These are phyloP conservation scores for Penicillium janthinellum DNA, from an alignment of 2,329 filamentous ascomycete species.

Conservation along the genomic window DNA sequence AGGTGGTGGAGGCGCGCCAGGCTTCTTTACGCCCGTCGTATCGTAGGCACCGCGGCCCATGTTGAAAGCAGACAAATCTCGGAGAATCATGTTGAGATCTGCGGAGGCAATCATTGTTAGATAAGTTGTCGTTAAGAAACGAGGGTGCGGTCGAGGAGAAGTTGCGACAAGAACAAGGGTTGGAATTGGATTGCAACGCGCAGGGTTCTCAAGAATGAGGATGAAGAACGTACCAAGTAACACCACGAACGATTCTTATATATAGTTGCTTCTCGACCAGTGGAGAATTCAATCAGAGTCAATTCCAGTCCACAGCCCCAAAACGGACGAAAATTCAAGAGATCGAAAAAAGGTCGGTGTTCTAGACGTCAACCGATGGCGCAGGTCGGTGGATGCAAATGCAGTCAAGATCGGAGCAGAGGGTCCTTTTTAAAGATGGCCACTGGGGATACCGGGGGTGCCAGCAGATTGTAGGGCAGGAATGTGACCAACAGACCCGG, in stretches of 20 bases:
- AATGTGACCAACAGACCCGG: constrained; percentile 33
- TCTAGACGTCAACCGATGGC: constrained; percentile 31
- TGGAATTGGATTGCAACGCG: constrained; percentile 5
- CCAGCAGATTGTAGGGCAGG: constrained; percentile 34
- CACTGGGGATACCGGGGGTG: constrained; percentile 27
- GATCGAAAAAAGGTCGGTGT: constrained; percentile 16
- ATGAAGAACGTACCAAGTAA: constrained; percentile 28
- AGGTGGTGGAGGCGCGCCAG: constrained; percentile 47
- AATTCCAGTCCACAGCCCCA: constrained; percentile 30
- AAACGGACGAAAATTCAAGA: constrained; percentile 12
- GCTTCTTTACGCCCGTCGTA: constrained; percentile 55
- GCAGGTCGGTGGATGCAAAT: constrained; percentile 31
- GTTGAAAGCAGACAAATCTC: constrained; percentile 46
- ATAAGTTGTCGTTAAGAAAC: constrained; percentile 4
- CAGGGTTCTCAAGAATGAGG: constrained; percentile 13
- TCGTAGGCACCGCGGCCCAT: constrained; percentile 57
- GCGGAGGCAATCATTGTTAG: constrained; percentile 36
- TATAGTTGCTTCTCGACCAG: constrained; percentile 20
- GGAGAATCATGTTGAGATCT: constrained; percentile 45
- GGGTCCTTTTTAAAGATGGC: constrained; percentile 39
- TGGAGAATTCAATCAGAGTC: constrained; percentile 9
- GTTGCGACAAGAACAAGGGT: constrained; percentile 5
- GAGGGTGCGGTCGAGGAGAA: neutral
- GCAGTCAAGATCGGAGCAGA: constrained; percentile 40
- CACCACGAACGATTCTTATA: constrained; percentile 28